These are phyloP conservation scores for Collybiopsis confluens DNA, from an alignment of 768 basidiomycete genomes.

Conservation along the genomic window DNA sequence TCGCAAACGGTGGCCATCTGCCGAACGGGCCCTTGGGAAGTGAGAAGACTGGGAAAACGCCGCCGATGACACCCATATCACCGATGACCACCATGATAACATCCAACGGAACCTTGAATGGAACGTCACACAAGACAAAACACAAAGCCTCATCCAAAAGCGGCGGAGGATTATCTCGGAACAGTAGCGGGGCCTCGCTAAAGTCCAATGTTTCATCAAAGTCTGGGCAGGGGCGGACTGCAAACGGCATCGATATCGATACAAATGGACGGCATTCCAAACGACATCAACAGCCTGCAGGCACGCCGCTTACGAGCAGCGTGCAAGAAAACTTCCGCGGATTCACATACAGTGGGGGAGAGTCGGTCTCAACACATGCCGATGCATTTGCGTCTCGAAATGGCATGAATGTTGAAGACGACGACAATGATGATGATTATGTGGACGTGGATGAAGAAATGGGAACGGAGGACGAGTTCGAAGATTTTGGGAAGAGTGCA, in stretches of 20 bases:
- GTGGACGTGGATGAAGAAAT: conserved; percentile 42
- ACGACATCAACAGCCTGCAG: conserved; percentile 42
- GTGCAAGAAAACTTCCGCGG: conserved; percentile 97
- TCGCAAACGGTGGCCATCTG: conserved; percentile 34
- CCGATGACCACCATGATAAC: conserved; percentile 3
- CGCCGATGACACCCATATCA: conserved; percentile 6
- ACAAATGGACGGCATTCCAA: conserved; percentile 48
- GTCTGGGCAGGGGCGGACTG: conserved; percentile 9
- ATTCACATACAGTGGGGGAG: conserved; percentile 83
- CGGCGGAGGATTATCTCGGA: conserved; percentile 8
- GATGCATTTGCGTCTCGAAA: conserved; percentile 24
- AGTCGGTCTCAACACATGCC: conserved; percentile 52
- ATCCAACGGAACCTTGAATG: background rate
- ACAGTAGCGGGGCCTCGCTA: background rate
- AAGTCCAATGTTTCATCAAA: conserved; percentile 1
- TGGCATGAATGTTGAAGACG: conserved; percentile 28
- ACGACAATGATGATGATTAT: conserved; percentile 20
- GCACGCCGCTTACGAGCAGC: conserved; percentile 74
- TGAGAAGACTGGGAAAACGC: conserved; percentile 28
- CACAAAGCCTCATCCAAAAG: conserved; percentile 9
- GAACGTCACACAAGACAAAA: background rate
- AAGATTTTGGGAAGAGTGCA: conserved; percentile 56
- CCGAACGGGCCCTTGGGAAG: conserved; percentile 79
- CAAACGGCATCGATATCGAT: conserved; percentile 51
- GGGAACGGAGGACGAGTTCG: conserved; percentile 75